phyloP scores from a whole-genome alignment of 2,329 filamentous ascomycete species.

The Verticillium nonalfalfae region DNA sequence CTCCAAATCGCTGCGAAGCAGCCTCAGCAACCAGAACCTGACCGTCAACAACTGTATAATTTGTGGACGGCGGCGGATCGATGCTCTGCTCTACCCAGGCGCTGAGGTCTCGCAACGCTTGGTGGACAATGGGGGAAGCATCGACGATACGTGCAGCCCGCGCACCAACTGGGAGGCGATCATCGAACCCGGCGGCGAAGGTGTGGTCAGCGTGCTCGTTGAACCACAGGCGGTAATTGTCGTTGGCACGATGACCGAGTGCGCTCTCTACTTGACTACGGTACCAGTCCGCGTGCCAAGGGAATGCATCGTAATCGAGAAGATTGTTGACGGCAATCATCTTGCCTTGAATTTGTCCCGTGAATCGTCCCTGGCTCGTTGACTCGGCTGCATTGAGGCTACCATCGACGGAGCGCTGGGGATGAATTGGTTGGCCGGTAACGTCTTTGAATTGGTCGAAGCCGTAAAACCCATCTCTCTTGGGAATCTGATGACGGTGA shows the following conservation, averaged over 20 bases:
- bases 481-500: conserved; percentile 12
- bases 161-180: not conserved
- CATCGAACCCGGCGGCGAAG: conserved; percentile 2
- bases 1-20: conserved; percentile 9
- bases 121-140: conserved; percentile 5
- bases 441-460: conserved; percentile 9
- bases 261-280: conserved; percentile 7
- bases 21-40: conserved; percentile 7
- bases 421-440: conserved; percentile 5
- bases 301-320: conserved; percentile 14
- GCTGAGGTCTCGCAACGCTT: conserved; percentile 12
- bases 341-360: conserved; percentile 12
- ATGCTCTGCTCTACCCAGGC: conserved; percentile 12
- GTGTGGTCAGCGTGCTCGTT: conserved; percentile 13
- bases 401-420: conserved; percentile 5
- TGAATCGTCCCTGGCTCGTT: conserved; percentile 1
- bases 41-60: conserved; percentile 6
- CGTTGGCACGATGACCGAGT: conserved; percentile 5
- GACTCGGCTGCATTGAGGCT: not conserved
- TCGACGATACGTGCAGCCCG: not conserved
- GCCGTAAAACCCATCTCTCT: conserved; percentile 6
- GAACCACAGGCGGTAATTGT: conserved; percentile 14
- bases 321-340: conserved; percentile 14
- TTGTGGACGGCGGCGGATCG: conserved; percentile 5
- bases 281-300: conserved; percentile 19